Evolutionary conservation across 2,329 filamentous ascomycete genomes (phyloP), one percentile per base, ranked within the genome.

Genomic region (Aspergillus brunneoviolaceus): DNA sequence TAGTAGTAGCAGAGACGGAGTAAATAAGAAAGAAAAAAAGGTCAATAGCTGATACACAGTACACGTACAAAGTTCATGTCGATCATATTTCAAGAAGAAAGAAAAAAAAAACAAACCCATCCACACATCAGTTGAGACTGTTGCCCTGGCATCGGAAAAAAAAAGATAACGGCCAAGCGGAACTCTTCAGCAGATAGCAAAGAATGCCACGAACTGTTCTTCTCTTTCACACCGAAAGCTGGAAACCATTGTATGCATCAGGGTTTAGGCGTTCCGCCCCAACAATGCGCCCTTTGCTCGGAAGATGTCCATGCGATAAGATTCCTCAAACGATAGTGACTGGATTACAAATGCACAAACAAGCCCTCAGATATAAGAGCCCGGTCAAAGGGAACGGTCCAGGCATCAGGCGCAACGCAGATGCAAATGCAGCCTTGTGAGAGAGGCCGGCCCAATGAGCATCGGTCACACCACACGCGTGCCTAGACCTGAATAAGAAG

Each of bases 351-450:
- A 29, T 49, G 53, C 53, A 35, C 42, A 42, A 11, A 29, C 12
- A 14, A 33, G 27, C 27, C 39, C 16, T 16, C 25, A 33, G 25
- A 35, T 35, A 48, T 33, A 29, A 55, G 27, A 33, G 12, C 7
- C 5, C 11, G 23, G 16, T 29, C 21, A 19, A 49, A 49, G 19
- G 42, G 29, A 35, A 12, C 25, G 27, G 47, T 12, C 53, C 45
- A 29, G 53, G 53, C 53, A 35, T 33, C 53, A 49, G n/a, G 27
- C 45, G 42, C 52, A 55, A n/a, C 42, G 51, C 51, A 53, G 11
- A 19, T 45, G 39, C 16, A 31, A 16, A 25, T 48, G 53, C 48
- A 42, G 53, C 16, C 31, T 55, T 45, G 42, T 42, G 42, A 55
- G n/a, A 49, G 48, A 19, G 29, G 25, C 45, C 42, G n/a, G 16